Percentiles rank a stretch among this genome's conserved stretches.
Evolutionary conservation across 345 rosid species (phyloP).

Genomic region (Salix brachista): DNA sequence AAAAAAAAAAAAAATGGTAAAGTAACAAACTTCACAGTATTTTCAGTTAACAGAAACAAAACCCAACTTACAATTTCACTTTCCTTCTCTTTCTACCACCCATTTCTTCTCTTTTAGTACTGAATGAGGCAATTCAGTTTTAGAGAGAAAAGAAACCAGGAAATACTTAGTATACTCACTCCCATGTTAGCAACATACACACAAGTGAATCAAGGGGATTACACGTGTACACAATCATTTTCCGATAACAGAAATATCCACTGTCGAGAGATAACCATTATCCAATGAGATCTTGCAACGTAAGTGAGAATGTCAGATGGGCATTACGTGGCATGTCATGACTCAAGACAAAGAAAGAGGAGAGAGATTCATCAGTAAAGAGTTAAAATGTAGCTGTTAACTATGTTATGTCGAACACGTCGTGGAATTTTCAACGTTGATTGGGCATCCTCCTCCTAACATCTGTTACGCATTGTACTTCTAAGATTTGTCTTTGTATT

Average conservation of each 20-base stretch:
- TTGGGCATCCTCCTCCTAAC: no score
- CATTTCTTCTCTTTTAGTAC: conserved; percentile 17
- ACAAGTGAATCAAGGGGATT: not conserved
- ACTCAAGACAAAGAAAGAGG: no score
- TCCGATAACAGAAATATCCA: not conserved
- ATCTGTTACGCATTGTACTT: no score
- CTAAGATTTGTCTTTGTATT: no score
- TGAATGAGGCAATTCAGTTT: not conserved
- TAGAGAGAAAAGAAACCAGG: not conserved
- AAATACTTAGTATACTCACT: no score
- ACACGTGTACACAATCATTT: not conserved
- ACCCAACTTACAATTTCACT: conserved; percentile 37
- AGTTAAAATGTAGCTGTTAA: no score
- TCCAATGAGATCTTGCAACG: not conserved
- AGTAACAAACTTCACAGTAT: not conserved
- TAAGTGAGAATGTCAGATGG: not conserved
- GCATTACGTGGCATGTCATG: not conserved
- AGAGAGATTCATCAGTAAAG: no score
- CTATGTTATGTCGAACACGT: no score
- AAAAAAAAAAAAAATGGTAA: not conserved
- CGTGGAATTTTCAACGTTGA: no score
- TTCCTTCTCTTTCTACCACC: conserved; percentile 41
- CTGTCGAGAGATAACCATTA: not conserved
- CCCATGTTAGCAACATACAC: not conserved
- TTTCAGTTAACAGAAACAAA: not conserved